Percentiles rank a stretch among this genome's conserved stretches.
phyloP scores from a whole-genome alignment of 768 basidiomycete genomes.

The Pleurotus sapidus region DNA sequence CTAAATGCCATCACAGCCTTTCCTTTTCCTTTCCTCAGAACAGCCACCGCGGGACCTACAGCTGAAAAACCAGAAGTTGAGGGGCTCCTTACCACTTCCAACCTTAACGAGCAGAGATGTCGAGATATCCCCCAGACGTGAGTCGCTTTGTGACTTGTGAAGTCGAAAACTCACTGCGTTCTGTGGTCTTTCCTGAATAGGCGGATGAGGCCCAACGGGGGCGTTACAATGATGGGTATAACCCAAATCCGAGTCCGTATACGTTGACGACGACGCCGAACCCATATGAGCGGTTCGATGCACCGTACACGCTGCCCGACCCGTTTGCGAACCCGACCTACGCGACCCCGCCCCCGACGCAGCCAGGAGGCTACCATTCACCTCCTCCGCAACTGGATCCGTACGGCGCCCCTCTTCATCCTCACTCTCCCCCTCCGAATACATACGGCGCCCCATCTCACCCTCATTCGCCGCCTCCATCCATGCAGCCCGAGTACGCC shows the following conservation, averaged over 20 bases:
- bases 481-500: constrained; percentile 18
- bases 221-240: constrained; percentile 68
- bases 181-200: constrained; percentile 23
- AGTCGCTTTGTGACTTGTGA: background rate
- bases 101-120: background rate
- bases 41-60: background rate
- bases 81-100: background rate
- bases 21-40: background rate
- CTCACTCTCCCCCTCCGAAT: constrained; percentile 21
- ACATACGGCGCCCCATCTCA: constrained; percentile 11
- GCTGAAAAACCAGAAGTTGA: background rate
- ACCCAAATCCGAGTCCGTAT: constrained; percentile 50
- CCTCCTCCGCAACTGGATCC: constrained; percentile 8
- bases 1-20: no score
- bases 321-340: constrained; percentile 21
- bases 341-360: constrained; percentile 18
- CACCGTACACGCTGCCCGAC: constrained; percentile 14
- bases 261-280: constrained; percentile 27
- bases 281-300: constrained; percentile 41
- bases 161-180: background rate
- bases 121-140: constrained; percentile 8
- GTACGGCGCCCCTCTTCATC: constrained; percentile 19
- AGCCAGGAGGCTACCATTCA: constrained; percentile 11
- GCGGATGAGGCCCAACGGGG: constrained; percentile 62
- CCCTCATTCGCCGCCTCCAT: constrained; percentile 6